Conservation (phyloP, 352 stramenopile species). For the Phytophthora sojae region DNA sequence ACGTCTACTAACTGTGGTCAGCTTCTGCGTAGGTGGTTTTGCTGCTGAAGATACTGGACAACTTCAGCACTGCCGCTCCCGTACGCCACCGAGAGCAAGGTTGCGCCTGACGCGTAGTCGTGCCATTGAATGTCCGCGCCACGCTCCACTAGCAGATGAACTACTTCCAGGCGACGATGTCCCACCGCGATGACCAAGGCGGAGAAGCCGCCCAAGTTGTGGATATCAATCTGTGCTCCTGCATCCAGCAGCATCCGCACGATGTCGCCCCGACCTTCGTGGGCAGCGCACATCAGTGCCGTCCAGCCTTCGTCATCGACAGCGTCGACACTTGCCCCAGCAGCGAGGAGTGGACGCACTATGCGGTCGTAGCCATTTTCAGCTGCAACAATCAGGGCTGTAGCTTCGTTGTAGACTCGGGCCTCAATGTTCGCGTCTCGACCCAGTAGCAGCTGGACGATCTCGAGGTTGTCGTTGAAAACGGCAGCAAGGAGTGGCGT, state of each 20-base stretch:
- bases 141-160: slow-evolving; percentile 26
- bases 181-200: slow-evolving; percentile 31
- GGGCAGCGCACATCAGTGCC: slow-evolving; percentile 35
- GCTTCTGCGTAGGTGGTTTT: slow-evolving; percentile 15
- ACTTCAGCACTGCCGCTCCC: slow-evolving; percentile 23
- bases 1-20: slow-evolving; percentile 1
- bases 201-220: slow-evolving; percentile 26
- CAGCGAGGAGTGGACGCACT: slow-evolving; percentile 25
- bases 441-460: slow-evolving; percentile 19
- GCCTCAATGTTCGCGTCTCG: slow-evolving; percentile 12
- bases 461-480: slow-evolving; percentile 24
- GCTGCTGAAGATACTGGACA: slow-evolving; percentile 19
- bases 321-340: slow-evolving; percentile 19
- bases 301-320: slow-evolving; percentile 35
- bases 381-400: slow-evolving; percentile 23
- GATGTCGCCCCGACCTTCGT: slow-evolving; percentile 30
- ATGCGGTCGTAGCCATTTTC: slow-evolving; percentile 19
- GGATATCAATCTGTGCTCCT: slow-evolving; percentile 14
- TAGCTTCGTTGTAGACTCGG: slow-evolving; percentile 20
- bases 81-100: slow-evolving; percentile 25
- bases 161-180: slow-evolving; percentile 18
- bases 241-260: slow-evolving; percentile 21
- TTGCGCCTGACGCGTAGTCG: slow-evolving; percentile 31
- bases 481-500: slow-evolving; percentile 31
- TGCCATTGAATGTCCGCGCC: slow-evolving; percentile 30